Evolutionary conservation across 2,329 filamentous ascomycete species (phyloP).

Genomic region (Fusarium domesticum): DNA sequence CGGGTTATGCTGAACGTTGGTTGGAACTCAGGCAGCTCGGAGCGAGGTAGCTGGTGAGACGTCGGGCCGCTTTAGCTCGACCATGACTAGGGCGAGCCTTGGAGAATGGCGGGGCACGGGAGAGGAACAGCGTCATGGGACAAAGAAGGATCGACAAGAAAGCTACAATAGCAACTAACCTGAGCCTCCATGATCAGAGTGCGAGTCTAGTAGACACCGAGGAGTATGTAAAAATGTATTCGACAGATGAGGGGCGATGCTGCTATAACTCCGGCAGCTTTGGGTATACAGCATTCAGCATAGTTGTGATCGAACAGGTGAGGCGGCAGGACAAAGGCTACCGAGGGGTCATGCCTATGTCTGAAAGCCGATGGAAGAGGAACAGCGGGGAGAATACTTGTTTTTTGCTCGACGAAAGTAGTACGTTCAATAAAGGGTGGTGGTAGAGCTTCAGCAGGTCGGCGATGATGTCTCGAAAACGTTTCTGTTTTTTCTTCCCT

Average conservation of each 20-base stretch:
- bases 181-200: slow-evolving; percentile 46
- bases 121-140: slow-evolving; percentile 27
- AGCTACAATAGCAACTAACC: slow-evolving; percentile 34
- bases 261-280: slow-evolving; percentile 46
- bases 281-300: slow-evolving; percentile 42
- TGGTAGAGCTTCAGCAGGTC: not conserved
- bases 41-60: slow-evolving; percentile 2
- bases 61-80: slow-evolving; percentile 24
- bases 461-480: not conserved
- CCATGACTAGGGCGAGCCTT: slow-evolving; percentile 18
- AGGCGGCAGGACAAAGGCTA: slow-evolving; percentile 37
- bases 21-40: not conserved
- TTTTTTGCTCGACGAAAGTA: not conserved
- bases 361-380: slow-evolving; percentile 19
- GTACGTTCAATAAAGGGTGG: not conserved
- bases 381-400: slow-evolving; percentile 13
- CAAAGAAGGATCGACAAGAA: slow-evolving; percentile 11
- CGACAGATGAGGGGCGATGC: no score
- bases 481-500: not conserved
- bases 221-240: slow-evolving; percentile 8
- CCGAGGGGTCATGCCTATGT: slow-evolving; percentile 41
- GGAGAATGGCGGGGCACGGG: slow-evolving; percentile 32
- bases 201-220: slow-evolving; percentile 17
- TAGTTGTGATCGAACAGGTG: slow-evolving; percentile 36
- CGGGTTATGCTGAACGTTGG: not conserved